Conservation (phyloP, 305 asterid species). For the Solanum hybrid region DNA sequence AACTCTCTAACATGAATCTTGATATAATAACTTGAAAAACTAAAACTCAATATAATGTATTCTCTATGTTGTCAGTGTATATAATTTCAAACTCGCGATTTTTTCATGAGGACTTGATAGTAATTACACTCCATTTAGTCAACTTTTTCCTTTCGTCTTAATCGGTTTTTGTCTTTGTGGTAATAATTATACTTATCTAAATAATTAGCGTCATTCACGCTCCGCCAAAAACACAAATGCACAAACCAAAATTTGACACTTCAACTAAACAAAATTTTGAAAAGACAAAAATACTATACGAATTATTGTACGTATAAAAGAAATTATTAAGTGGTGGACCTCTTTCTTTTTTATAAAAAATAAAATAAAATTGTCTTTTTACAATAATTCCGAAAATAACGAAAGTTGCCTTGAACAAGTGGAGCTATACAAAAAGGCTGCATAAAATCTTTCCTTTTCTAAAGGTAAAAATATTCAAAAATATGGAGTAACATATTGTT, state of each 20-base stretch:
- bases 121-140: neutral
- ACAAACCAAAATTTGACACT: slow-evolving; percentile 4
- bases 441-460: neutral
- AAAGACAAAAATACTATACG: neutral
- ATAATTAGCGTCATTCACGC: neutral
- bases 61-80: too few relatives aligned
- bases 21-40: neutral
- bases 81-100: neutral
- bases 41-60: neutral
- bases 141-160: neutral
- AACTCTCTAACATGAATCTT: neutral
- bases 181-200: neutral
- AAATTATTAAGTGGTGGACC: neutral
- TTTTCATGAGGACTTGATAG: neutral
- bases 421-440: neutral
- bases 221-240: neutral
- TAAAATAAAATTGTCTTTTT: neutral
- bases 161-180: neutral
- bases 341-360: neutral
- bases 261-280: neutral
- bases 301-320: neutral
- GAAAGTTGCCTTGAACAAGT: neutral
- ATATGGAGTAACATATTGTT: neutral
- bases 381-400: neutral
- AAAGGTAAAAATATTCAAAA: neutral